Conservation (phyloP, 1,139 yeast species). For the Geotrichum australiense region DNA sequence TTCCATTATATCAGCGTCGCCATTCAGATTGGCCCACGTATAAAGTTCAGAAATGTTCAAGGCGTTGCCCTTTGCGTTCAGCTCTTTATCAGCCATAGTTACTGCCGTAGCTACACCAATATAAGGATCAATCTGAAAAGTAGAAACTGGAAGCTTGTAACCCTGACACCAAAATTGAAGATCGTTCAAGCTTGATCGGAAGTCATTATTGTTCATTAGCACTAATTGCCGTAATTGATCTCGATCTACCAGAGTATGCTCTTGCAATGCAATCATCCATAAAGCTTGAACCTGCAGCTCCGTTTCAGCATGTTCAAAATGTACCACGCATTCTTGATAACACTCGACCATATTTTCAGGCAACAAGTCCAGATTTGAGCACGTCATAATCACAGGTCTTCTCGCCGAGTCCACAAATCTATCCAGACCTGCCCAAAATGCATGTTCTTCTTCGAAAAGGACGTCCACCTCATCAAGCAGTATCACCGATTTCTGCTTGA, state of each 20-base stretch:
- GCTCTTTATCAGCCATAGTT: slow-evolving; percentile 1
- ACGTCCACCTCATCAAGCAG: slow-evolving; percentile 83
- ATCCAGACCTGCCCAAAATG: slow-evolving; percentile 70
- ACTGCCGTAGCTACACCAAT: neutral
- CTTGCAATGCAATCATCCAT: slow-evolving; percentile 34
- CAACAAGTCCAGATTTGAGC: slow-evolving; percentile 42
- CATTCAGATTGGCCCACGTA: slow-evolving; percentile 1
- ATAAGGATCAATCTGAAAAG: neutral
- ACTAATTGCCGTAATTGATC: slow-evolving; percentile 36
- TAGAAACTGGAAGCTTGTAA: too few relatives aligned
- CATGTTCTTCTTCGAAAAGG: slow-evolving; percentile 68
- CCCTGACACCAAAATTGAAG: slow-evolving; percentile 54
- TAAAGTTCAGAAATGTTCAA: slow-evolving; percentile 3
- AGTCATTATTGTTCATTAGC: slow-evolving; percentile 39
- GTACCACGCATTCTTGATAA: slow-evolving; percentile 26
- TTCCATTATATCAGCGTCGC: slow-evolving; percentile 11
- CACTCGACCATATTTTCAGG: slow-evolving; percentile 9
- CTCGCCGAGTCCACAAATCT: slow-evolving; percentile 59
- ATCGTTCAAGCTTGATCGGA: slow-evolving; percentile 48
- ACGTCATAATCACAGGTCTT: slow-evolving; percentile 75
- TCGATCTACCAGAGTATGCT: slow-evolving; percentile 36
- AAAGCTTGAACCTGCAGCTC: slow-evolving; percentile 30
- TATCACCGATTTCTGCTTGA: slow-evolving; percentile 54
- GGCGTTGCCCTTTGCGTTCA: too few relatives aligned
- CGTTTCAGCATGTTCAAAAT: slow-evolving; percentile 27